These are phyloP conservation scores for Chara braunii DNA, from an alignment of 139 green algal species.

Conservation along the genomic window DNA sequence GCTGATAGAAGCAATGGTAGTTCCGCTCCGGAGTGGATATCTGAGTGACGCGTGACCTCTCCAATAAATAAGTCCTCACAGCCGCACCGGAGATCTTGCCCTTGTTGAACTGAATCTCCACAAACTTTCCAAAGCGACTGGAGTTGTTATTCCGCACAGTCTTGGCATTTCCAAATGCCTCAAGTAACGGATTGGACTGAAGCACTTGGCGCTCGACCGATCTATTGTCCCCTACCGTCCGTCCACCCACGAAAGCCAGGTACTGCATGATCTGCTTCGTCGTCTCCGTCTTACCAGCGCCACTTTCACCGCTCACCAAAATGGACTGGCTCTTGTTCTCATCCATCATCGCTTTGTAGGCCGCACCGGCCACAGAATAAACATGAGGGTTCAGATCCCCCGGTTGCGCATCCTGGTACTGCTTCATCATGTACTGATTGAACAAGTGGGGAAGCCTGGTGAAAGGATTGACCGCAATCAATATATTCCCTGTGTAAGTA, in stretches of 20 bases:
- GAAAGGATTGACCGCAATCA: slow-evolving; percentile 80
- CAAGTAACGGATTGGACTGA: slow-evolving; percentile 93
- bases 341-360: slow-evolving; percentile 41
- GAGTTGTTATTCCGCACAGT: slow-evolving; percentile 97
- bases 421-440: slow-evolving; percentile 68
- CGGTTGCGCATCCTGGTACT: slow-evolving; percentile 64
- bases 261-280: slow-evolving; percentile 98
- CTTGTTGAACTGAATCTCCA: slow-evolving; percentile 92
- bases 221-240: slow-evolving; percentile 14
- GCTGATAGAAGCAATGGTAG: slow-evolving; percentile 99
- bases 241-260: slow-evolving; percentile 68
- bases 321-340: slow-evolving; percentile 49
- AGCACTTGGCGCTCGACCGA: slow-evolving; percentile 45
- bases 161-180: slow-evolving; percentile 98
- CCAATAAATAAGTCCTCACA: slow-evolving; percentile 87
- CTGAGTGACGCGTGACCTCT: slow-evolving; percentile 83
- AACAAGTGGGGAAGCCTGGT: slow-evolving; percentile 66
- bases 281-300: slow-evolving; percentile 99
- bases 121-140: slow-evolving; percentile 97
- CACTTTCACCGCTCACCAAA: slow-evolving; percentile 75
- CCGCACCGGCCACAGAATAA: slow-evolving; percentile 73
- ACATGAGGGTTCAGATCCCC: slow-evolving; percentile 83
- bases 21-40: slow-evolving; percentile 92
- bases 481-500: slow-evolving; percentile 76
- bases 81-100: slow-evolving; percentile 43